Conservation (phyloP, 139 green algal genomes). For the Asterochloris erici region DNA sequence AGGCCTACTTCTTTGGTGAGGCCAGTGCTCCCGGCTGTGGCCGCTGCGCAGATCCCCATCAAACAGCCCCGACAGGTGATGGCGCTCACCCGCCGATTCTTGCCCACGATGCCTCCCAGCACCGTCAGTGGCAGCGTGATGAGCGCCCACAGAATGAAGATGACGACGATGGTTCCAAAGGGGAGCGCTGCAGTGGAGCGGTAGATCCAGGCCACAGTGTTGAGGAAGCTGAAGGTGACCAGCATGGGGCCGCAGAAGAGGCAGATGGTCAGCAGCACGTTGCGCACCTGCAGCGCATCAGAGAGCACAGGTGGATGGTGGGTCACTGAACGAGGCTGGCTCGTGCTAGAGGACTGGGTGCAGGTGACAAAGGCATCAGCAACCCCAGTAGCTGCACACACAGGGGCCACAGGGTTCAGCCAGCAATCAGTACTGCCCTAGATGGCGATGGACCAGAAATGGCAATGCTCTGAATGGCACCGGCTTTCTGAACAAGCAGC, state of each 20-base stretch:
- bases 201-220: constrained; percentile 77
- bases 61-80: too few species aligned
- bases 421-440: too few species aligned
- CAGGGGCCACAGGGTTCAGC: too few species aligned
- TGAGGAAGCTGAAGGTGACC: constrained; percentile 77
- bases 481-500: too few species aligned
- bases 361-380: too few species aligned
- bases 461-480: too few species aligned
- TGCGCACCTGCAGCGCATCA: constrained; percentile 35
- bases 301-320: not conserved
- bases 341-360: too few species aligned
- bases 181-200: constrained; percentile 70
- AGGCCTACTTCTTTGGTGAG: too few species aligned
- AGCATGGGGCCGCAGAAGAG: constrained; percentile 81
- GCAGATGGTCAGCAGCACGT: constrained; percentile 66
- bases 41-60: too few species aligned
- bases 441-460: too few species aligned
- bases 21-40: too few species aligned
- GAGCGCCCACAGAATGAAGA: constrained; percentile 80
- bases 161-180: constrained; percentile 83
- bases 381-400: too few species aligned
- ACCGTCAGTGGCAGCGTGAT: constrained; percentile 92
- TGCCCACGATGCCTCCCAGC: constrained; percentile 79
- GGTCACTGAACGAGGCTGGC: not conserved
- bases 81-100: constrained; percentile 52